Evolutionary conservation across 495 filamentous ascomycete species (phyloP), one percentile per base, ranked within the genome.

Genomic region (Umbilicaria muhlenbergii): DNA sequence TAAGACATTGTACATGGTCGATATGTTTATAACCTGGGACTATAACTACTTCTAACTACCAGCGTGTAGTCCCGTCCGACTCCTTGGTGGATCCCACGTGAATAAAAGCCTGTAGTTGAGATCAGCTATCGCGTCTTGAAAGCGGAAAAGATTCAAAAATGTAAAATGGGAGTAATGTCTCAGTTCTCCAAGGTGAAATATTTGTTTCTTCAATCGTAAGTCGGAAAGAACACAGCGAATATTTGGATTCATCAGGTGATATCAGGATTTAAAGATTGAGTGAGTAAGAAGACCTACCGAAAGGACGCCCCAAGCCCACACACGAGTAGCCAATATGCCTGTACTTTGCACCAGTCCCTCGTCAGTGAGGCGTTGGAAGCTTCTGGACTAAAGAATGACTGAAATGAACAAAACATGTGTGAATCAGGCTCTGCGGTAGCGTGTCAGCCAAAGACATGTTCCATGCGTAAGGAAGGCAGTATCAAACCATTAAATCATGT

Each of bases 161-260:
- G 8, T 28, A 10, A 28, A 28, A 0, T 28, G 19, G 8, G 24
- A 28, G 24, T 28, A 10, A 6, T 24, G 14, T 57, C 68, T 92
- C 85, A 92, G 85, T 81, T 92, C 85, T 89, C 85, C 83, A 89
- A 92, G 81, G 81, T 89, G 82, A 83, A 80, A 74, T 67, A 63
- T 60, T 59, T 71, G 63, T 74, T 72, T 84, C 83, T 70, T 79
- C 81, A 84, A 72, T 56, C 65, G 59, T 64, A 73, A 62, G 77
- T 85, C 71, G 69, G 80, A 69, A 81, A 78, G 74, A 83, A 82
- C 77, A 81, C 78, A 83, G 78, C 74, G 73, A 81, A 77, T 66
- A 70, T 69, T 72, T 64, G 69, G 68, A 71, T 77, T 86, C 78
- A 81, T 74, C 77, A 88, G 67, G 66, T 53, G 61, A 58, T 16